These are phyloP conservation scores for Pseudocercospora macadamiae DNA, from an alignment of 2,329 filamentous ascomycete species.

Conservation along the genomic window DNA sequence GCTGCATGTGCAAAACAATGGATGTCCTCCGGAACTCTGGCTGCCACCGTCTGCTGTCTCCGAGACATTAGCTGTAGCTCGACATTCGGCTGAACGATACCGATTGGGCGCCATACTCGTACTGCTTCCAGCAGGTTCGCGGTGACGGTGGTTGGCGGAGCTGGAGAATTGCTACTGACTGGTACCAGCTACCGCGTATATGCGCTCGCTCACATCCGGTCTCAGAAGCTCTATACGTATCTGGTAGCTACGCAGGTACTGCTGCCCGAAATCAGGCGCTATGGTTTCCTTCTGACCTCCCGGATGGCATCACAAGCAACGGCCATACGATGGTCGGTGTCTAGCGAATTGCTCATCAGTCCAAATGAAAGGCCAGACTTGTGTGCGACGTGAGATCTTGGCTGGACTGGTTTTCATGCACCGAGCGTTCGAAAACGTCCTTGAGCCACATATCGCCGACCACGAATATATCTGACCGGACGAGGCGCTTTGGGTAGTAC, in stretches of 20 bases:
- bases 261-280: neutral
- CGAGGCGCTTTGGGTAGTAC: too few species aligned
- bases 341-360: neutral
- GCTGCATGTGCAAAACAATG: slow-evolving; percentile 5
- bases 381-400: neutral
- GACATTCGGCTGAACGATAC: neutral
- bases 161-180: neutral
- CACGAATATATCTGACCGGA: too few species aligned
- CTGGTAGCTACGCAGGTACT: neutral
- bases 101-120: slow-evolving; percentile 11
- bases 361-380: neutral
- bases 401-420: neutral
- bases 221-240: neutral
- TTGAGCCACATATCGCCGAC: neutral
- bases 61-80: slow-evolving; percentile 11
- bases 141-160: neutral
- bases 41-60: neutral
- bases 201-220: neutral
- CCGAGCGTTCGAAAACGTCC: neutral
- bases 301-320: neutral
- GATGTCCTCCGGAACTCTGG: neutral
- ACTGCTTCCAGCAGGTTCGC: neutral
- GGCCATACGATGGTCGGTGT: neutral
- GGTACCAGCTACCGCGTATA: slow-evolving; percentile 5
- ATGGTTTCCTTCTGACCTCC: neutral